Evolutionary conservation across 2,329 filamentous ascomycete species (phyloP).

Genomic region (Aspergillus uvarum): DNA sequence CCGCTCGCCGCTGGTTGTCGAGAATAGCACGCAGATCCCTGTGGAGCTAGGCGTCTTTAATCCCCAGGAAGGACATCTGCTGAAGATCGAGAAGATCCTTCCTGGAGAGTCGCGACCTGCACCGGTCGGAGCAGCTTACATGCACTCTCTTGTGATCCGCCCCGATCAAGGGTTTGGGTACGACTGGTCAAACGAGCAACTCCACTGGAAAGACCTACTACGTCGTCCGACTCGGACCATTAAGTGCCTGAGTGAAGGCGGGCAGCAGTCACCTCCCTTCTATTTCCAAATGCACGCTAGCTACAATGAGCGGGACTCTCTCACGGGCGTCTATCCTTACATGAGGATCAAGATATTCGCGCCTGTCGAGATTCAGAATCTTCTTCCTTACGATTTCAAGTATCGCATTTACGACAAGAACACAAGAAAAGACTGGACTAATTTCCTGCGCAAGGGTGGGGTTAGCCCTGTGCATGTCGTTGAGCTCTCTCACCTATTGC

Average conservation of each 20-base stretch:
- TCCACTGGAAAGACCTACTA: conserved; percentile 92
- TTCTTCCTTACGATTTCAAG: conserved; percentile 97
- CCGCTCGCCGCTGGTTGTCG: conserved; percentile 83
- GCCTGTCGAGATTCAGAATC: conserved; percentile 89
- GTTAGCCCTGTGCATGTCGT: conserved; percentile 97
- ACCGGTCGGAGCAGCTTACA: conserved; percentile 85
- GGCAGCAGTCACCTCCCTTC: conserved; percentile 75
- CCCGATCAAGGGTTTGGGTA: conserved; percentile 97
- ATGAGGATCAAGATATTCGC: conserved; percentile 92
- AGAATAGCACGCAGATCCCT: conserved; percentile 95
- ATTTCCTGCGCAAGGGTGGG: conserved; percentile 93
- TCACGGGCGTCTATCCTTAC: conserved; percentile 83
- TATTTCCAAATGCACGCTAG: conserved; percentile 94
- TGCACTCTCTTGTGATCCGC: conserved; percentile 82
- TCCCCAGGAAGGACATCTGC: conserved; percentile 77
- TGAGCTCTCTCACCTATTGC: conserved; percentile 85
- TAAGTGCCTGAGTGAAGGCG: conserved; percentile 81
- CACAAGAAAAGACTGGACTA: conserved; percentile 98
- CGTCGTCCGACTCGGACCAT: conserved; percentile 82
- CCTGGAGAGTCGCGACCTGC: conserved; percentile 87
- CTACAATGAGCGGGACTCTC: conserved; percentile 78
- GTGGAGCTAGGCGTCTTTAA: conserved; percentile 92
- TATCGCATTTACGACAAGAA: conserved; percentile 99
- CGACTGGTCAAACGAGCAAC: conserved; percentile 82
- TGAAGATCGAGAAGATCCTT: conserved; percentile 97